Evolutionary conservation across 352 stramenopile species (phyloP), one percentile per base, ranked within the genome.

Genomic region (Phytophthora citricola): DNA sequence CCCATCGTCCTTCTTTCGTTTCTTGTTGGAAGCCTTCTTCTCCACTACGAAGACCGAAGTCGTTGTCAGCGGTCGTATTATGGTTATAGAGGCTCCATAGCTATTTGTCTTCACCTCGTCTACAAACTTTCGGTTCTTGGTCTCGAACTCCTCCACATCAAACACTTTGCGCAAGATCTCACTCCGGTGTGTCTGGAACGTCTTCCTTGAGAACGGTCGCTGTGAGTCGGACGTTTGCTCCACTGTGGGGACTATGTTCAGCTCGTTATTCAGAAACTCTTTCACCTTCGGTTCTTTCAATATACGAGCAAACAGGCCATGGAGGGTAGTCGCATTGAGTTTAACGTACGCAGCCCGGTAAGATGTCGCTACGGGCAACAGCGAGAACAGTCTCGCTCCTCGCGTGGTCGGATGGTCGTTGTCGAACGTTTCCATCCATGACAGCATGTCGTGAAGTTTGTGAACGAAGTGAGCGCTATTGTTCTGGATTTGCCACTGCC

Each of bases 71-170:
- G 45, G 29, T 14, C 36, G 45, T 6, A 57, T 47, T 17, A 62
- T 27, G 20, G 49, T 38, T 14, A 56, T 32, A 1, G 15, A 54
- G 3, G 39, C 47, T n/a, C 9, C 48, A 32, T 70, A 70, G 2
- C 62, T 39, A 31, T 64, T 58, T 4, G 47, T 60, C 8, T 58
- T 57, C 12, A 69, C 32, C 40, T 69, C 24, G 24, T 69, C 54
- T 11, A 34, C 62, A 17, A 69, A 63, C 26, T 48, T 45, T 22
- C 54, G 62, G 11, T 17, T 58, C 0, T n/a, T 17, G 27, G 51
- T 47, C 20, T 43, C 32, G 31, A 63, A 55, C 53, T 56, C 29
- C 39, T 52, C 27, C 4, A 46, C 38, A 5, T 40, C 46, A n/a
- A 32, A 39, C 8, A 66, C 7, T n/a, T 32, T 14, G 2, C 20